Evolutionary conservation across 768 basidiomycete genomes (phyloP).

Genomic region (Termitomyces titanicus): DNA sequence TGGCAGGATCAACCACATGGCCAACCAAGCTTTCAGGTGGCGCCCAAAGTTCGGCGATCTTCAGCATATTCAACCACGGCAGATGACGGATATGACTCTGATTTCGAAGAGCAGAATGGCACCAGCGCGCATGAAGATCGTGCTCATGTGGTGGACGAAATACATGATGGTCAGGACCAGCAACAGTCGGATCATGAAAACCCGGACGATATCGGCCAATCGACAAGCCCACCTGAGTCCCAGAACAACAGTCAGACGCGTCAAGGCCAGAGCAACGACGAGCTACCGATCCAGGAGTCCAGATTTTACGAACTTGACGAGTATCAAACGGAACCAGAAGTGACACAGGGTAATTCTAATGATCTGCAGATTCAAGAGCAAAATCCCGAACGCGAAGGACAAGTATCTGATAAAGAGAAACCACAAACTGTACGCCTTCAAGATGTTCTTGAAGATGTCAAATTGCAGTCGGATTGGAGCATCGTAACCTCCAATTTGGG

Average conservation of each 20-base stretch:
- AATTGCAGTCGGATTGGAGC: no score
- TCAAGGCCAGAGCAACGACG: background rate
- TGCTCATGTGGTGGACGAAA: background rate
- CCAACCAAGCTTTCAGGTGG: background rate
- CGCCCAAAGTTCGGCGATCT: background rate
- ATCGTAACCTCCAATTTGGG: background rate
- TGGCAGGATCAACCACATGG: background rate
- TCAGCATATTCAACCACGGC: background rate
- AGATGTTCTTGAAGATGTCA: no score
- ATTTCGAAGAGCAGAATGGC: background rate
- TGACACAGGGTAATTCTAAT: background rate
- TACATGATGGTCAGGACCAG: background rate
- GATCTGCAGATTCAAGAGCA: background rate
- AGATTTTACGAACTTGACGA: no score
- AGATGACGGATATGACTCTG: background rate
- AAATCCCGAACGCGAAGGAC: constrained; percentile 27
- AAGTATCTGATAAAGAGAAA: constrained; percentile 23
- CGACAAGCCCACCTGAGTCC: background rate
- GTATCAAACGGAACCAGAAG: background rate
- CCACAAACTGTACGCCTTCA: background rate
- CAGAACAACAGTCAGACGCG: background rate
- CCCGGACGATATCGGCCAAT: background rate
- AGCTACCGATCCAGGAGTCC: background rate
- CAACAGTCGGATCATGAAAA: background rate
- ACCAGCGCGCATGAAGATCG: background rate